Base-by-base conservation (phyloP, 2,329 filamentous ascomycete genomes). In the Colletotrichum higginsianum region DNA sequence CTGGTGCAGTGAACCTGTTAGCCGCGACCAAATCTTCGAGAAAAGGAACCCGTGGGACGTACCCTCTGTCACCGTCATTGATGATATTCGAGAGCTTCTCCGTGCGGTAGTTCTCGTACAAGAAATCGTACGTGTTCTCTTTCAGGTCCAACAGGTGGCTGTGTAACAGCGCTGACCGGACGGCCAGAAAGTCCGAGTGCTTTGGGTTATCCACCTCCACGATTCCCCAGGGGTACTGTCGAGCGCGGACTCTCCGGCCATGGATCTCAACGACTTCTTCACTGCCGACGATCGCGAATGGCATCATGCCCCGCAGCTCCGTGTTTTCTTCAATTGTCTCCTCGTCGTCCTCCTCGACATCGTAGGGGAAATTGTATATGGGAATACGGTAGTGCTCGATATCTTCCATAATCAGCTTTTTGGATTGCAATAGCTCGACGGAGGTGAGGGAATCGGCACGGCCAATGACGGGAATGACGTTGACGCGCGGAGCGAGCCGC, bases 21-120 rank as follows among this genome's bases (percentile, higher is more conserved):
- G 42, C 42, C 15, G 18, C 6, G 12, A 6, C 42, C 15, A 46
- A 18, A 26, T 26, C 26, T 16, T 16, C 18, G 42, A 7, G 15
- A 16, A 6, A 46, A 46, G 18, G 42, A 18, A 46, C 18, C 6
- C 16, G 8, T 18, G 15, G 18, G 4, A 46, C 42, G 18, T 46
- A 46, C 42, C 15, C 42, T 46, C 42, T 3, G 15, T 46, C 15
- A 46, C 15, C 42, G 83, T 94, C 94, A 81, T 98, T 95, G 77
- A 99, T 96, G 82, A 95, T 98, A 94, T 98, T 99, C 88, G 94
- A 97, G 79, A 99, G 93, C 89, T 98, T 98, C 93, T 99, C 96
- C 80, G 96, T 99, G 94, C 96, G 95, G 90, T 99, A 99, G 87
- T 99, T 99, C 84, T 99, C 96, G 86, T 99, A 99, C 75, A 99